Evolutionary conservation across 805 yeast genomes (phyloP).

Genomic region (Starmerella riodocensis): DNA sequence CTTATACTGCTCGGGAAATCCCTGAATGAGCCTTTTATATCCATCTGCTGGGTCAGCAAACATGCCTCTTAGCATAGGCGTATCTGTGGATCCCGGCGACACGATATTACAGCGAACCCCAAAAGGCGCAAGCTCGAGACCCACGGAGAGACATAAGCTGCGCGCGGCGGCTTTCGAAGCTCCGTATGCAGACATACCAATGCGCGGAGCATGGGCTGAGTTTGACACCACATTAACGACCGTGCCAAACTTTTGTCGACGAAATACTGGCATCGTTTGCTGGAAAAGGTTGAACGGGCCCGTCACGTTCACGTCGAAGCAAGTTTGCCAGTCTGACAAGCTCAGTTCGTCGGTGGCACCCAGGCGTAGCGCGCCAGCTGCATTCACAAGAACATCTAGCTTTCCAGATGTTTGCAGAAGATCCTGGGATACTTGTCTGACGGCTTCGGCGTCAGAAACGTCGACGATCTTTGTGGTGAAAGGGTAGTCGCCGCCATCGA

Average conservation of each 20-base stretch:
- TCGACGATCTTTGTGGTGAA: conserved; percentile 5
- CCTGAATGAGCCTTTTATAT: conserved; percentile 3
- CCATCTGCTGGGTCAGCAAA: conserved; percentile 4
- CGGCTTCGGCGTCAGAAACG: conserved; percentile 2
- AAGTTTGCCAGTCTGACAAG: conserved; percentile 5
- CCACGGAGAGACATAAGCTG: conserved; percentile 11
- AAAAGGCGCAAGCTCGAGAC: conserved; percentile 11
- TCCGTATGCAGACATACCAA: conserved; percentile 17
- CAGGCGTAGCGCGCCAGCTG: conserved; percentile 10
- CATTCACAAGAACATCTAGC: conserved; percentile 13
- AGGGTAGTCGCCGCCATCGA: conserved; percentile 1
- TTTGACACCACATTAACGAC: conserved; percentile 13
- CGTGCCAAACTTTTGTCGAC: conserved; percentile 6
- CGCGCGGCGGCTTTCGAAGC: conserved; percentile 14
- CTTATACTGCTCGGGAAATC: conserved; percentile 14
- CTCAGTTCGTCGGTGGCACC: conserved; percentile 10
- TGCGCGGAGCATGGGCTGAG: conserved; percentile 14
- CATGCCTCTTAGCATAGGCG: conserved; percentile 14
- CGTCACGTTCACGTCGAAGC: conserved; percentile 14
- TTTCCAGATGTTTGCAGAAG: neutral
- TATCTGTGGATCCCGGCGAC: conserved; percentile 15
- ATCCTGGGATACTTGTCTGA: neutral
- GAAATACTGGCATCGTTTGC: conserved; percentile 3
- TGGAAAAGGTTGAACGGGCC: conserved; percentile 12
- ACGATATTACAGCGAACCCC: conserved; percentile 15